Evolutionary conservation across 2,329 filamentous ascomycete species (phyloP), one percentile per base, ranked within the genome.

Genomic region (Colletotrichum horii): DNA sequence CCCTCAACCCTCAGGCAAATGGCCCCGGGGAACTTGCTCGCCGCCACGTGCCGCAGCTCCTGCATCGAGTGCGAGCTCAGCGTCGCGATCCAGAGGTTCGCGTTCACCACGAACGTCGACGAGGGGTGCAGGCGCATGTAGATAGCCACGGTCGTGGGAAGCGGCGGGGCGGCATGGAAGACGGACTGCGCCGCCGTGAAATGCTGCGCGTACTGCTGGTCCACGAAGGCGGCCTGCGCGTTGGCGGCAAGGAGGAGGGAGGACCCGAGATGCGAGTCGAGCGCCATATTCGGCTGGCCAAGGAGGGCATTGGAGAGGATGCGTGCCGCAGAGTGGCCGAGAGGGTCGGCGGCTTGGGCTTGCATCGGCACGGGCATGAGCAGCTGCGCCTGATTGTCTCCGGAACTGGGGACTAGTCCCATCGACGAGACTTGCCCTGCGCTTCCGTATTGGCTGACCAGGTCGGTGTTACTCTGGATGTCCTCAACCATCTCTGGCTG

Each of bases 71-170:
- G 87, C 2, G 87, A 84, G 12, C 85, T 85, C 64, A 96, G 83
- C 16, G 92, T 93, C 38, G 89, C 91, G 56, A 95, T 89, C 93
- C 94, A 96, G 52, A 93, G 85, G 79, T 87, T 89, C 78, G 82
- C 83, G 74, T 81, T 87, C 75, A 86, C 81, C 8, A 88, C 84
- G 38, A 93, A 86, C 15, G 87, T 88, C 5, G 93, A 94, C n/a
- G 89, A 87, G 1, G 91, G 89, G 78, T 94, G 90, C 7, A 95
- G 87, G n/a, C 93, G 91, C 78, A 96, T 90, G 83, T 92, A 95
- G 15, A 94, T 89, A 4, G 92, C 89, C 56, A 92, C 89, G 1
- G 80, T 78, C 14, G 79, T 67, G 14, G 80, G 69, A 15, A 80
- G 61, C 3, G 81, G 70, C 15, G 43, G 43, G n/a, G 43, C 43